phyloP scores from a whole-genome alignment of 352 stramenopile genomes.

The Globisporangium acanthophoron region DNA sequence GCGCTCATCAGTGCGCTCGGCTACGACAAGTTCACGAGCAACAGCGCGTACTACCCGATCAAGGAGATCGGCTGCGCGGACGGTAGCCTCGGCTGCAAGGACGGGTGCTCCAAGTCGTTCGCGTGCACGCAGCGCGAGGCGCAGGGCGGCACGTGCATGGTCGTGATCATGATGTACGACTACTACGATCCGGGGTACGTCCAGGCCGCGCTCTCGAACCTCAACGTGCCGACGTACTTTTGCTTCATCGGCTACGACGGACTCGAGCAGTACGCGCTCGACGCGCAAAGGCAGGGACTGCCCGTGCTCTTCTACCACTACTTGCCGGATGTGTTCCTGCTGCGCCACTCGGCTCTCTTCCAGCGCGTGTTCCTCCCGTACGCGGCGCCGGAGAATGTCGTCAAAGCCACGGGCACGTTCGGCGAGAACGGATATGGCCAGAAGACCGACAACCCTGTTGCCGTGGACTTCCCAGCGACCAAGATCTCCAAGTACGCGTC shows the following conservation, averaged over 20 bases:
- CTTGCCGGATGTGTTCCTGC: slow-evolving; percentile 43
- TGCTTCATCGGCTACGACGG: slow-evolving; percentile 48
- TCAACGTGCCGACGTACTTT: slow-evolving; percentile 52
- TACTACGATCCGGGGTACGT: slow-evolving; percentile 41
- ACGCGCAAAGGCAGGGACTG: slow-evolving; percentile 14
- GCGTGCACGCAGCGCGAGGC: slow-evolving; percentile 37
- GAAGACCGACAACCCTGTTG: slow-evolving; percentile 34
- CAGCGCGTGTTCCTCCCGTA: slow-evolving; percentile 39
- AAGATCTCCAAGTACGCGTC: slow-evolving; percentile 31
- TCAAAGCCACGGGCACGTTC: slow-evolving; percentile 25
- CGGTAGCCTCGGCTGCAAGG: slow-evolving; percentile 31
- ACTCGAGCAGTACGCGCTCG: slow-evolving; percentile 27
- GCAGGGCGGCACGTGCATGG: slow-evolving; percentile 28
- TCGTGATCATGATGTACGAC: slow-evolving; percentile 40
- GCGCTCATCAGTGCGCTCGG: slow-evolving; percentile 26
- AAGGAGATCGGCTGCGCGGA: slow-evolving; percentile 22
- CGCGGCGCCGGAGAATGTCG: slow-evolving; percentile 21
- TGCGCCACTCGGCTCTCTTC: slow-evolving; percentile 27
- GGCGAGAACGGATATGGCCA: slow-evolving; percentile 45
- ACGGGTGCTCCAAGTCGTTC: slow-evolving; percentile 34
- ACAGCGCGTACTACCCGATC: slow-evolving; percentile 28
- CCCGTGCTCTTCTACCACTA: slow-evolving; percentile 54
- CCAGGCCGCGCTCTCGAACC: slow-evolving; percentile 37
- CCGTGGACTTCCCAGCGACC: slow-evolving; percentile 35
- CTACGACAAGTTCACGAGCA: slow-evolving; percentile 17